These are phyloP conservation scores for Globisporangium cylindrosporum DNA, from an alignment of 352 stramenopile genomes.

Conservation along the genomic window DNA sequence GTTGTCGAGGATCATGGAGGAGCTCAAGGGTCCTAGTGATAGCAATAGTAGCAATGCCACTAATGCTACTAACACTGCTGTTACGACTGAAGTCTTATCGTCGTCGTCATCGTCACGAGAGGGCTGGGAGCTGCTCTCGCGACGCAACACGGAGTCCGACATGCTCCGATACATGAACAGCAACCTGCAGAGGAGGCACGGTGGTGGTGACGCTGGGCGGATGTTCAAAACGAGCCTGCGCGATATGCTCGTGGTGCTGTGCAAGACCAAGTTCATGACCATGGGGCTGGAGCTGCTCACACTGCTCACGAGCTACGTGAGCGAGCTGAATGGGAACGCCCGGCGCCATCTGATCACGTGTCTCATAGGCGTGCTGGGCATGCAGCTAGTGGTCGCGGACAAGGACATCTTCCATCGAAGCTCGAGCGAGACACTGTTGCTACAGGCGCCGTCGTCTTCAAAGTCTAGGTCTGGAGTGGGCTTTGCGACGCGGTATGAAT, in stretches of 20 bases:
- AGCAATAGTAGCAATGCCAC: background rate
- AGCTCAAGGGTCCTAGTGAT: constrained; percentile 9
- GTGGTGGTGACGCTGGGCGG: background rate
- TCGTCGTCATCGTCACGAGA: constrained; percentile 10
- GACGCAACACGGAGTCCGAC: constrained; percentile 23
- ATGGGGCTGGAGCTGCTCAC: constrained; percentile 74
- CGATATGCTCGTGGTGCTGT: constrained; percentile 38
- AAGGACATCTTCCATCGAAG: constrained; percentile 39
- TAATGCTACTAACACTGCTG: background rate
- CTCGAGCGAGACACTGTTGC: background rate
- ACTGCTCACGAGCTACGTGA: constrained; percentile 62
- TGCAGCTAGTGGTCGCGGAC: constrained; percentile 51
- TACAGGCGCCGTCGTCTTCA: constrained; percentile 1
- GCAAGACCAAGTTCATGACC: constrained; percentile 66
- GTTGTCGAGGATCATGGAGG: constrained; percentile 30
- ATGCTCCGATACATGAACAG: constrained; percentile 19
- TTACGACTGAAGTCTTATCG: constrained; percentile 2
- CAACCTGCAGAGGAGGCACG: constrained; percentile 9
- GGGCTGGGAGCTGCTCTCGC: constrained; percentile 13
- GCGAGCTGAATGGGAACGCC: constrained; percentile 34
- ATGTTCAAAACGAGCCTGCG: constrained; percentile 29
- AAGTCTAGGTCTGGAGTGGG: constrained; percentile 3
- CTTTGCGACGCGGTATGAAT: constrained; percentile 1
- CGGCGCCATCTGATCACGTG: constrained; percentile 64
- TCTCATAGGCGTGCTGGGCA: constrained; percentile 49